Evolutionary conservation across 768 basidiomycete species (phyloP).

Genomic region (Crassisporium funariophilum): DNA sequence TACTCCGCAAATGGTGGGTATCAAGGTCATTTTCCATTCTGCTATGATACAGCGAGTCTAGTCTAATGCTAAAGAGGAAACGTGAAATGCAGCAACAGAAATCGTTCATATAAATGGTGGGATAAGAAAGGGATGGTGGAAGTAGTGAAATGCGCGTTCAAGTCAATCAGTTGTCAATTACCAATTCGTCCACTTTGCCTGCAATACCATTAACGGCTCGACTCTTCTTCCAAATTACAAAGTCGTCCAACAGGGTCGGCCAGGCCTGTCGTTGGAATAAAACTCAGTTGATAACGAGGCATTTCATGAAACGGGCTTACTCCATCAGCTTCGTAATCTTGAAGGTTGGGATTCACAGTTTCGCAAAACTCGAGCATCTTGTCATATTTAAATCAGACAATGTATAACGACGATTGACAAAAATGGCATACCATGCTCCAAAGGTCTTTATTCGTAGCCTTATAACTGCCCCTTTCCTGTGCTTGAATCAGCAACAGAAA

Average conservation of each 20-base stretch:
- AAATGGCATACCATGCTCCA: conserved; percentile 73
- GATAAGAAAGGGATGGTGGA: background rate
- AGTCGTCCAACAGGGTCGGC: conserved; percentile 83
- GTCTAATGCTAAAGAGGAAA: background rate
- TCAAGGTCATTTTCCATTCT: background rate
- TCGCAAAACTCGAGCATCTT: conserved; percentile 80
- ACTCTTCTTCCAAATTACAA: conserved; percentile 65
- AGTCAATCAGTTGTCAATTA: conserved; percentile 1
- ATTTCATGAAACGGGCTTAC: conserved; percentile 42
- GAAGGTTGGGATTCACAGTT: conserved; percentile 57
- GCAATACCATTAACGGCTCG: conserved; percentile 15
- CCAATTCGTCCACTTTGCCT: conserved; percentile 5
- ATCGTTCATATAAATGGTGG: background rate
- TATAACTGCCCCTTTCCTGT: conserved; percentile 61
- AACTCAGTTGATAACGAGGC: too few species aligned
- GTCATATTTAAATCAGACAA: conserved; percentile 4
- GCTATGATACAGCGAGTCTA: conserved; percentile 12
- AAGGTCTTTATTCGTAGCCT: conserved; percentile 80
- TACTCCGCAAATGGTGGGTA: background rate
- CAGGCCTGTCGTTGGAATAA: too few species aligned
- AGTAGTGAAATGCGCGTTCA: background rate
- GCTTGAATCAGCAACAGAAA: conserved; percentile 1
- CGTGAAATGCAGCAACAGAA: conserved; percentile 1
- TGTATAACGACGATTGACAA: background rate
- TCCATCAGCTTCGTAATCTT: conserved; percentile 75